Conservation (phyloP, 306 rosid species). For the Ammopiptanthus mongolicus region DNA sequence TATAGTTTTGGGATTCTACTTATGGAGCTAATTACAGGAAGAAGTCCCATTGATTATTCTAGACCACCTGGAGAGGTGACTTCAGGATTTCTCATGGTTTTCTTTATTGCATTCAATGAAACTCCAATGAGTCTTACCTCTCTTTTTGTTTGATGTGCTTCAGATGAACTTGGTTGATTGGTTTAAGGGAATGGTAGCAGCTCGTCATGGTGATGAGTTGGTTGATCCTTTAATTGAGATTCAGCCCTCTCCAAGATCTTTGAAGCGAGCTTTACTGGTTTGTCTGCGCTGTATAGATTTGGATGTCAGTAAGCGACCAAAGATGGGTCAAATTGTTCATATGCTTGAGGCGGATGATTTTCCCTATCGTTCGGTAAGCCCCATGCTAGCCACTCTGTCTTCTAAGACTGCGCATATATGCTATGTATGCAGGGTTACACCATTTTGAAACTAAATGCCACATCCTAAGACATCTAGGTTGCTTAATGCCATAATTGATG, state of each 20-base stretch:
- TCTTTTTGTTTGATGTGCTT: slow-evolving; percentile 22
- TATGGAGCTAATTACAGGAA: slow-evolving; percentile 96
- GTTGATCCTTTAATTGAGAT: slow-evolving; percentile 76
- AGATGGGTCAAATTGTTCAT: slow-evolving; percentile 97
- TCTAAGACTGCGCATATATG: neutral
- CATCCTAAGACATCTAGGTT: neutral
- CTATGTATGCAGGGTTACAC: neutral
- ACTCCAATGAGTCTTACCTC: neutral
- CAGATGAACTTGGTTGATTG: slow-evolving; percentile 98
- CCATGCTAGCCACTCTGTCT: neutral
- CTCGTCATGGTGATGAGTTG: slow-evolving; percentile 77
- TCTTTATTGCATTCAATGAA: slow-evolving; percentile 15
- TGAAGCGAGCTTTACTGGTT: slow-evolving; percentile 82
- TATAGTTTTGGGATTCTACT: slow-evolving; percentile 91
- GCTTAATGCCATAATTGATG: neutral
- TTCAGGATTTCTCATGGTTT: neutral
- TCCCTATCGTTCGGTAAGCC: slow-evolving; percentile 77
- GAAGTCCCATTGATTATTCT: slow-evolving; percentile 93
- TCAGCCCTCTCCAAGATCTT: slow-evolving; percentile 75
- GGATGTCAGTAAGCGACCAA: slow-evolving; percentile 87
- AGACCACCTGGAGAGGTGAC: slow-evolving; percentile 90
- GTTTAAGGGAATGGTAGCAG: slow-evolving; percentile 93
- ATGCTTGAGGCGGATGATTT: slow-evolving; percentile 98
- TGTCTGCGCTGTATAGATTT: slow-evolving; percentile 92
- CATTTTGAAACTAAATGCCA: slow-evolving; percentile 3